phyloP scores from a whole-genome alignment of 1,284 basidiomycete species.

The Tausonia pullulans region DNA sequence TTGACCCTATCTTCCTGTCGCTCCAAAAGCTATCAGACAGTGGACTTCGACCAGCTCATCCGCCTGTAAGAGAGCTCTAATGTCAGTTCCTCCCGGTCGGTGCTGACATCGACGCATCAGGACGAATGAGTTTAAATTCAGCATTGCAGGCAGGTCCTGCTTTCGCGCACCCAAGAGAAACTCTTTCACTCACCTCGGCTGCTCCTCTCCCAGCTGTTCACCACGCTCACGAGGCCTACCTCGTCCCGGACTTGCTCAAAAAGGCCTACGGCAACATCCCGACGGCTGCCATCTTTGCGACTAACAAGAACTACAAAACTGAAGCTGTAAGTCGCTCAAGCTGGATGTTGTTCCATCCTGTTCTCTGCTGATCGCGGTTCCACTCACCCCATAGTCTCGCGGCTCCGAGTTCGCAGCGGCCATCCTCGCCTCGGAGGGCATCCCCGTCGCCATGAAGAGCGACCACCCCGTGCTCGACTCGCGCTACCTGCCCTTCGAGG shows the following conservation, averaged over 20 bases:
- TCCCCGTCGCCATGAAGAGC: slow-evolving; percentile 67
- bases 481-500: slow-evolving; percentile 65
- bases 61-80: slow-evolving; percentile 38
- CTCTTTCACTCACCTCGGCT: not conserved
- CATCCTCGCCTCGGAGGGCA: slow-evolving; percentile 60
- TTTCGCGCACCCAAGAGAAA: no score
- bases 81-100: no score
- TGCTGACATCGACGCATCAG: no score
- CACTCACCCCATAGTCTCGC: slow-evolving; percentile 40
- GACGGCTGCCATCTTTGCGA: slow-evolving; percentile 50
- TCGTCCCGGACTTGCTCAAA: slow-evolving; percentile 68
- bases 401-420: slow-evolving; percentile 74
- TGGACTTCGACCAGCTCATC: slow-evolving; percentile 51
- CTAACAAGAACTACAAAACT: slow-evolving; percentile 10
- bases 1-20: no score
- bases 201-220: slow-evolving; percentile 43
- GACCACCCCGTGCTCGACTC: slow-evolving; percentile 66
- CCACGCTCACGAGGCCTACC: slow-evolving; percentile 75
- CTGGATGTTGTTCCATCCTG: not conserved
- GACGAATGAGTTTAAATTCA: slow-evolving; percentile 68
- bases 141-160: slow-evolving; percentile 22
- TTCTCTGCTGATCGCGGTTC: not conserved
- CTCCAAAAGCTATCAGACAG: slow-evolving; percentile 21
- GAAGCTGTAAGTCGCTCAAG: slow-evolving; percentile 3
- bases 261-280: slow-evolving; percentile 49